A percentile compares a stretch with the other conserved stretches of the same genome.
These are phyloP conservation scores for Neurospora sp. DNA, from an alignment of 2,329 filamentous ascomycete species.

Conservation along the genomic window DNA sequence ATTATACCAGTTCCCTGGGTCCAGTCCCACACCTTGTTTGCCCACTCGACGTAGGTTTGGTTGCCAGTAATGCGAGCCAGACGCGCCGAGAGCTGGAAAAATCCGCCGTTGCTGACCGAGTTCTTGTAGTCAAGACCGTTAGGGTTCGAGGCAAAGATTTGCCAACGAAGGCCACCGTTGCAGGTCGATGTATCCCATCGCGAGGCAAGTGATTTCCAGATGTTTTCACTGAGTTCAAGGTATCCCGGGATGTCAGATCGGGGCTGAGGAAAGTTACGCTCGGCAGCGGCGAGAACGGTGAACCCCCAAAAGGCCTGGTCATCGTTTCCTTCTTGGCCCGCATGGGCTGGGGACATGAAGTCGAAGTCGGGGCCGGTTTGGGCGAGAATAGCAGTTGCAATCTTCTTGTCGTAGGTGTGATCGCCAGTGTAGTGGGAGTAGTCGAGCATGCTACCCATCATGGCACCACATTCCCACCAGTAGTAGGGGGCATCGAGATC, in stretches of 20 bases:
- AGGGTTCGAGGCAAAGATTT: constrained; percentile 66
- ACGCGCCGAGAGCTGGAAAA: constrained; percentile 72
- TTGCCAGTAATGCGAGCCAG: constrained; percentile 62
- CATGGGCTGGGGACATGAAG: constrained; percentile 48
- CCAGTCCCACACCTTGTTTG: constrained; percentile 59
- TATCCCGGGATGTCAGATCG: constrained; percentile 48
- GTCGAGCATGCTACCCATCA: constrained; percentile 60
- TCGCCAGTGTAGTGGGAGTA: constrained; percentile 61
- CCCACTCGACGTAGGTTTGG: constrained; percentile 57
- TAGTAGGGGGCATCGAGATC: constrained; percentile 59
- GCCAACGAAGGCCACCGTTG: constrained; percentile 67
- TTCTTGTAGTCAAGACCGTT: constrained; percentile 79
- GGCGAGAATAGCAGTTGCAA: constrained; percentile 48
- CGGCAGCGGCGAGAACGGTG: constrained; percentile 56
- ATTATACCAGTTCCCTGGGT: constrained; percentile 46
- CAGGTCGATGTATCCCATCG: constrained; percentile 64
- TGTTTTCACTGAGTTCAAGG: constrained; percentile 57
- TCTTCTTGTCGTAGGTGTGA: constrained; percentile 47
- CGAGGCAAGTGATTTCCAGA: constrained; percentile 60
- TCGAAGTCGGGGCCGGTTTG: constrained; percentile 48
- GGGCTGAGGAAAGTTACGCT: constrained; percentile 56
- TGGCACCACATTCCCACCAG: constrained; percentile 57
- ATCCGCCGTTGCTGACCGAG: constrained; percentile 68
- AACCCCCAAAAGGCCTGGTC: constrained; percentile 70
- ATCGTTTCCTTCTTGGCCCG: constrained; percentile 59